Evolutionary conservation across 306 rosid species (phyloP).

Genomic region (Ziziphus jujuba): DNA sequence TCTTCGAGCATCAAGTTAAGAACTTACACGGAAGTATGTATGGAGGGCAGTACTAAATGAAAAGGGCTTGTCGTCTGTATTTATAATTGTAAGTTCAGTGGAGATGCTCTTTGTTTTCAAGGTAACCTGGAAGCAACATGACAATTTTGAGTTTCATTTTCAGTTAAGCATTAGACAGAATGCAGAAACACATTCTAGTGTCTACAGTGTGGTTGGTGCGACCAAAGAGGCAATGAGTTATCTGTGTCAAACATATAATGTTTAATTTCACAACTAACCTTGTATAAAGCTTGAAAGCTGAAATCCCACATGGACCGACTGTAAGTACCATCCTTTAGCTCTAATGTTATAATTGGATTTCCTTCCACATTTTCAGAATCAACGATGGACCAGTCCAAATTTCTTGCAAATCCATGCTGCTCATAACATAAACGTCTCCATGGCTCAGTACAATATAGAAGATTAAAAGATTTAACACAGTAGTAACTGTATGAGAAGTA

Average conservation of each 20-base stretch:
- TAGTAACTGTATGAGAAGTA: background rate
- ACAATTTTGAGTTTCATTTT: background rate
- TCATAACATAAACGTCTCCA: constrained; percentile 29
- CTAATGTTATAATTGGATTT: constrained; percentile 65
- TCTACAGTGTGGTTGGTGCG: background rate
- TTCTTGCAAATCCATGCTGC: constrained; percentile 95
- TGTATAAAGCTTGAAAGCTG: constrained; percentile 82
- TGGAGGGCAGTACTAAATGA: constrained; percentile 87
- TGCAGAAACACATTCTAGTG: background rate
- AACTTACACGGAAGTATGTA: constrained; percentile 80
- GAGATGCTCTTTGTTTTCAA: constrained; percentile 67
- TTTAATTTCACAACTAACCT: constrained; percentile 45
- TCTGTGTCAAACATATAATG: constrained; percentile 15
- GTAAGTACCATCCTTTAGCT: constrained; percentile 75
- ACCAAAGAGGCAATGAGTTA: constrained; percentile 1
- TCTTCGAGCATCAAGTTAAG: constrained; percentile 11
- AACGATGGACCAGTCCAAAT: constrained; percentile 77
- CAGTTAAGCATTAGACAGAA: constrained; percentile 2
- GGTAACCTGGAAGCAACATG: constrained; percentile 53
- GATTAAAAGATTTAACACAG: background rate
- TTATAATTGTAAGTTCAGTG: constrained; percentile 68
- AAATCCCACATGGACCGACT: constrained; percentile 94
- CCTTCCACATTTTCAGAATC: constrained; percentile 77
- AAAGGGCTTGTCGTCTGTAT: constrained; percentile 79
- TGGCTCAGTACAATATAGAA: constrained; percentile 6